These are phyloP conservation scores for Nyctanthes arbortristis DNA, from an alignment of 257 asterid species.

Conservation along the genomic window DNA sequence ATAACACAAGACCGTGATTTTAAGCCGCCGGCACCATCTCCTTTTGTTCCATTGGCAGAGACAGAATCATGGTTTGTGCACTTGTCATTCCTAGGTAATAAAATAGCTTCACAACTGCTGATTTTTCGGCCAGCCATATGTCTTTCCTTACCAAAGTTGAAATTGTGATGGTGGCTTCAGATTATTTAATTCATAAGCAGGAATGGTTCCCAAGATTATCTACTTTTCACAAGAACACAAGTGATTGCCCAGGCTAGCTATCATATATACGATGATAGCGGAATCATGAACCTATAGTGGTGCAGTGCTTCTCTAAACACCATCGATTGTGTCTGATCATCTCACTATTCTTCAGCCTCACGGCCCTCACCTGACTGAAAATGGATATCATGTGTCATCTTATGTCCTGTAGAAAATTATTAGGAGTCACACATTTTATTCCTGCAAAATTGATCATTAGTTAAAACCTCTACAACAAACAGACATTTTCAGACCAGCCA, in stretches of 20 bases:
- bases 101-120: conserved; percentile 21
- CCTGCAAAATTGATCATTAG: conserved; percentile 18
- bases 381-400: not conserved
- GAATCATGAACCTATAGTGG: not conserved
- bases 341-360: conserved; percentile 13
- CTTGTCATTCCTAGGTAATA: conserved; percentile 18
- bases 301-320: not conserved
- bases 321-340: not conserved
- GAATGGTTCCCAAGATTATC: not conserved
- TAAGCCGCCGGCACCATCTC: conserved; percentile 8
- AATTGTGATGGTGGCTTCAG: not conserved
- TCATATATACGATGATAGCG: not conserved
- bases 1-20: conserved; percentile 11
- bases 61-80: conserved; percentile 5
- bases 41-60: not conserved
- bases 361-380: not conserved
- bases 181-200: not conserved
- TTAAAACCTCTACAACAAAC: not conserved
- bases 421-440: conserved; percentile 14
- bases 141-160: not conserved
- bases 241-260: not conserved
- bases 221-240: not conserved
- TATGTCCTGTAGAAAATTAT: conserved; percentile 4
- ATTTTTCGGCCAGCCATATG: conserved; percentile 28
- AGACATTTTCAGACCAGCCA: not conserved